A percentile compares a stretch with the other conserved stretches of the same genome.
phyloP scores from a whole-genome alignment of 768 basidiomycete genomes.

The Podaxis sp. region DNA sequence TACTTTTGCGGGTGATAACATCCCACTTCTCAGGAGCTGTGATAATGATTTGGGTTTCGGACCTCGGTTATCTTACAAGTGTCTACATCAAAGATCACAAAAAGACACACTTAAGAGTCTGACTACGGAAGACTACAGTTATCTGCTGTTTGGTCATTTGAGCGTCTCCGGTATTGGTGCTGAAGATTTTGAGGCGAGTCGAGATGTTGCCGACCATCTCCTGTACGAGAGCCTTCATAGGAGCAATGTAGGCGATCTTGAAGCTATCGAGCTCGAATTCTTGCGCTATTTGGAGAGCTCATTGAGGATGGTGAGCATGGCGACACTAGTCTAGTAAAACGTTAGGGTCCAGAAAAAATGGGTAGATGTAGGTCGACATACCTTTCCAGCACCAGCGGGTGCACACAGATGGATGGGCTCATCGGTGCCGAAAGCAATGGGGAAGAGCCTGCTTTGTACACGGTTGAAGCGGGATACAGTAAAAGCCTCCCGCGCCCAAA shows the following conservation, averaged over 20 bases:
- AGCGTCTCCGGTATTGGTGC: slow-evolving; percentile 90
- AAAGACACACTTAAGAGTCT: too few species aligned
- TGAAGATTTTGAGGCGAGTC: slow-evolving; percentile 63
- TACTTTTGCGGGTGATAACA: slow-evolving; percentile 97
- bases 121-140: too few species aligned
- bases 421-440: slow-evolving; percentile 91
- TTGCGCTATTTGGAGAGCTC: slow-evolving; percentile 89
- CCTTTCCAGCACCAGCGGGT: slow-evolving; percentile 98
- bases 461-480: slow-evolving; percentile 83
- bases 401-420: slow-evolving; percentile 96
- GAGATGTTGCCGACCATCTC: slow-evolving; percentile 98
- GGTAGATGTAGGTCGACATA: slow-evolving; percentile 32
- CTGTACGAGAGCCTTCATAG: slow-evolving; percentile 99
- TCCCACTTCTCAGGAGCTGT: slow-evolving; percentile 99
- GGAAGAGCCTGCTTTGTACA: slow-evolving; percentile 90
- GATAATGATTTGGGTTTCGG: slow-evolving; percentile 96
- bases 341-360: slow-evolving; percentile 17
- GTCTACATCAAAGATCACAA: too few species aligned
- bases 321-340: slow-evolving; percentile 84
- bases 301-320: slow-evolving; percentile 91
- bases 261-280: slow-evolving; percentile 83
- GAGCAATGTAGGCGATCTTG: slow-evolving; percentile 97
- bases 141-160: slow-evolving; percentile 99
- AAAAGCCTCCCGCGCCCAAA: slow-evolving; percentile 89
- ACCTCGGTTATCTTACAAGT: too few species aligned